Base-by-base conservation (phyloP, 225 moss, liverwort and hornwort species). In the Antitrichia curtipendula region DNA sequence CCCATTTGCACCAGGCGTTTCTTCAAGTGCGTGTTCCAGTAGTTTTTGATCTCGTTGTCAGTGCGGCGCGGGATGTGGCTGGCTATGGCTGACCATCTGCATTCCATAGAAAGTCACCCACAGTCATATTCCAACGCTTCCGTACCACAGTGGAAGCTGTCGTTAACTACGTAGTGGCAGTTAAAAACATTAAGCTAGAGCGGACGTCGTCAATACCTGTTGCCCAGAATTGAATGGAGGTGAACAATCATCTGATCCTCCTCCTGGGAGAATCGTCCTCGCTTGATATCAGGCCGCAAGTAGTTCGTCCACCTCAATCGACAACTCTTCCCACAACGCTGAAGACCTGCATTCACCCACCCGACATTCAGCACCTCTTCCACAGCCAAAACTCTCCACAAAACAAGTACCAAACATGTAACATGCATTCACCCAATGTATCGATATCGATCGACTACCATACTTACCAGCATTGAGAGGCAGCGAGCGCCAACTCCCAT, bases 21-120 rank as follows among this genome's bases (percentile, higher is more conserved):
- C 91, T 95, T 98, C 45, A 98, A 80, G 78, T 96, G 96, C 15
- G 98, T 98, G 87, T 98, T 98, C 98, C 98, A 98, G 93, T 96
- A 96, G 84, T 98, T 98, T 87, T 98, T 98, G 4, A 98, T 96
- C 89, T 98, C 98, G 64, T 98, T 98, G 92, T 98, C 98, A 9
- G 98, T 98, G 56, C 98, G 95, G 25, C 96, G 94, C 6, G 98
- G 92, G 58, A 98, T 88, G 80, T 98, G 96, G 73, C 95, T 94
- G 15, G 96, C 98, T 82, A 98, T 98, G 75, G 95, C 98, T 52
- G 96, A 96, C 98, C 98, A 98, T 66, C 98, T 96, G 74, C 85
- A 88, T 47, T 62, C 57, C 40, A 70, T 4, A 16, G 54, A 45
- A 76, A 40, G 19, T 11, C 17, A 40, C 15, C 72, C 23, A 18